Evolutionary conservation across 768 basidiomycete genomes (phyloP).

Genomic region (Lactifluus rugatus): DNA sequence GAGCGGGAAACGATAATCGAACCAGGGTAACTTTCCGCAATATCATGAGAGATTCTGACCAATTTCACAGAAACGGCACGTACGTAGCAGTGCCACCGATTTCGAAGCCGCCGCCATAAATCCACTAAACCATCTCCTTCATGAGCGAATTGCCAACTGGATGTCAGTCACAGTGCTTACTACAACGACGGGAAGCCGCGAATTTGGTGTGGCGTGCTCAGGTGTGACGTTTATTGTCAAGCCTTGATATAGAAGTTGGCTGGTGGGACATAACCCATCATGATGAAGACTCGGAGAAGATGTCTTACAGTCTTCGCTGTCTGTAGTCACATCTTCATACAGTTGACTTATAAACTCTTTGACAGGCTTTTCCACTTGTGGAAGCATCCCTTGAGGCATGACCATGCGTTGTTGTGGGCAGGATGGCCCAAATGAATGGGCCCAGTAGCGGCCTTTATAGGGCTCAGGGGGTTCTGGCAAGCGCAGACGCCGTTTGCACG

Average conservation of each 20-base stretch:
- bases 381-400: background rate
- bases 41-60: background rate
- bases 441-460: conserved; percentile 19
- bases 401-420: conserved; percentile 23
- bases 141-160: background rate
- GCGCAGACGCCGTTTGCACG: conserved; percentile 17
- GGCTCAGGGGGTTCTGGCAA: conserved; percentile 14
- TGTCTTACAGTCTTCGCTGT: conserved; percentile 17
- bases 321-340: conserved; percentile 13
- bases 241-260: background rate
- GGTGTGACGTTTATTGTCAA: conserved; percentile 19
- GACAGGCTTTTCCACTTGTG: background rate
- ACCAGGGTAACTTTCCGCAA: conserved; percentile 9
- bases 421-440: conserved; percentile 19
- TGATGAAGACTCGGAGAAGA: no score
- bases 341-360: background rate
- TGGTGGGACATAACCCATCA: background rate
- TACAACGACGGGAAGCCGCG: conserved; percentile 16
- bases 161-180: background rate
- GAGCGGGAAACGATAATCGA: no score
- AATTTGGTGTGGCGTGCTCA: background rate
- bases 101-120: no score
- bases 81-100: no score
- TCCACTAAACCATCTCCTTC: conserved; percentile 4
- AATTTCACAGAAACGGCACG: conserved; percentile 5